These are phyloP conservation scores for Licmophora abbreviata DNA, from an alignment of 108 stramenopile species.

Conservation along the genomic window DNA sequence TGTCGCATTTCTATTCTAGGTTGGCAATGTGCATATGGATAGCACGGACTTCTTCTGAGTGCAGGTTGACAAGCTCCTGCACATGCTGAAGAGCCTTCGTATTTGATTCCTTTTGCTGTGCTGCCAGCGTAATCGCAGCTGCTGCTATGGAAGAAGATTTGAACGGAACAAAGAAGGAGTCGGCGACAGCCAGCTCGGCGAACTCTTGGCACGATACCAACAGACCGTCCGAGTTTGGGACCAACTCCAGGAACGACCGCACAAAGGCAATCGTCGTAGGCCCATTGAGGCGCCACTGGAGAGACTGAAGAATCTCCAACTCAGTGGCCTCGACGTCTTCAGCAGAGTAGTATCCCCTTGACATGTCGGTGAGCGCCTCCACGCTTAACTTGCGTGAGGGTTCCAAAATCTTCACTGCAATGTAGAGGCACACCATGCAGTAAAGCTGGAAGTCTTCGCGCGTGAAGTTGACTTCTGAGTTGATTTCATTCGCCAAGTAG, in stretches of 20 bases:
- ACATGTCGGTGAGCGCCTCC: slow-evolving; percentile 19
- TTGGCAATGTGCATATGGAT: no score
- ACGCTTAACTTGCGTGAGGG: slow-evolving; percentile 11
- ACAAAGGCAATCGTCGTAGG: slow-evolving; percentile 26
- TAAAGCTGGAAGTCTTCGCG: slow-evolving; percentile 34
- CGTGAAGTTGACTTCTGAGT: not conserved
- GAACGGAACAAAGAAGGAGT: not conserved
- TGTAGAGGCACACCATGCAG: slow-evolving; percentile 35
- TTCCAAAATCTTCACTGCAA: slow-evolving; percentile 42
- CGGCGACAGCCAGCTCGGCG: not conserved
- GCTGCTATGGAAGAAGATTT: not conserved
- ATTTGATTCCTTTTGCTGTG: not conserved
- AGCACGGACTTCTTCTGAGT: no score
- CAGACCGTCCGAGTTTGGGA: not conserved
- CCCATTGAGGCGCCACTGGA: slow-evolving; percentile 23
- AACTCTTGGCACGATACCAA: not conserved
- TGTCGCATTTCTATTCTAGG: no score
- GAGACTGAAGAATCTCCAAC: slow-evolving; percentile 14
- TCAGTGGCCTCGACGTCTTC: slow-evolving; percentile 27
- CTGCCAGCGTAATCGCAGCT: not conserved
- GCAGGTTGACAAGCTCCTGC: no score
- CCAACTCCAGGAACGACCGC: slow-evolving; percentile 13
- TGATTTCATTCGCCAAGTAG: slow-evolving; percentile 1
- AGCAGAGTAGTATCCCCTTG: slow-evolving; percentile 25
- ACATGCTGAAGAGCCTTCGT: not conserved